These are phyloP conservation scores for Gamarada debralockiae DNA, from an alignment of 495 filamentous ascomycete species.

Conservation along the genomic window DNA sequence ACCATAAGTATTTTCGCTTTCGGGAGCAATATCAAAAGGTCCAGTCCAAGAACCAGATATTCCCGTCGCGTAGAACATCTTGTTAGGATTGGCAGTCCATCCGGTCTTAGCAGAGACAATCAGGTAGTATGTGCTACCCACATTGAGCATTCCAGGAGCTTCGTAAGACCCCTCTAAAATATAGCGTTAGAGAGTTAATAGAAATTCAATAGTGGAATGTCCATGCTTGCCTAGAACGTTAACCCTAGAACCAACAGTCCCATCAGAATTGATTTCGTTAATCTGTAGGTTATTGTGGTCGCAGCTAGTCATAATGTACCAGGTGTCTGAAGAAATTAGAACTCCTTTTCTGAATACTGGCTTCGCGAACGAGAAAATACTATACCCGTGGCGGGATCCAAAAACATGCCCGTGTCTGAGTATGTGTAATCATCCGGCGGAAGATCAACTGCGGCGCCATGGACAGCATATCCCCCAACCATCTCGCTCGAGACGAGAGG, in stretches of 20 bases:
- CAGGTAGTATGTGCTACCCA: constrained; percentile 36
- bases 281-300: constrained; percentile 45
- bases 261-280: constrained; percentile 40
- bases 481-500: constrained; percentile 33
- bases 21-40: constrained; percentile 35
- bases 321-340: constrained; percentile 26
- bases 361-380: neutral
- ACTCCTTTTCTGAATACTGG: neutral
- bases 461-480: constrained; percentile 29
- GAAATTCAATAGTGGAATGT: neutral
- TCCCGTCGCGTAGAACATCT: constrained; percentile 35
- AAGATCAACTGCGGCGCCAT: constrained; percentile 34
- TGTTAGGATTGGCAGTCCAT: constrained; percentile 39
- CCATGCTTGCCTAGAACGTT: constrained; percentile 1
- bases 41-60: constrained; percentile 36
- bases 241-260: constrained; percentile 28
- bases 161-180: constrained; percentile 33
- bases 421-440: constrained; percentile 41
- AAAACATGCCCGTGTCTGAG: constrained; percentile 44
- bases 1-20: constrained; percentile 38
- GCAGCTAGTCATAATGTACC: constrained; percentile 41
- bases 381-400: constrained; percentile 28
- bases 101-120: constrained; percentile 42
- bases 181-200: neutral
- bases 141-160: constrained; percentile 40